Base-by-base conservation (phyloP, 225 moss, liverwort and hornwort genomes). In the Rhytidiadelphus loreus region DNA sequence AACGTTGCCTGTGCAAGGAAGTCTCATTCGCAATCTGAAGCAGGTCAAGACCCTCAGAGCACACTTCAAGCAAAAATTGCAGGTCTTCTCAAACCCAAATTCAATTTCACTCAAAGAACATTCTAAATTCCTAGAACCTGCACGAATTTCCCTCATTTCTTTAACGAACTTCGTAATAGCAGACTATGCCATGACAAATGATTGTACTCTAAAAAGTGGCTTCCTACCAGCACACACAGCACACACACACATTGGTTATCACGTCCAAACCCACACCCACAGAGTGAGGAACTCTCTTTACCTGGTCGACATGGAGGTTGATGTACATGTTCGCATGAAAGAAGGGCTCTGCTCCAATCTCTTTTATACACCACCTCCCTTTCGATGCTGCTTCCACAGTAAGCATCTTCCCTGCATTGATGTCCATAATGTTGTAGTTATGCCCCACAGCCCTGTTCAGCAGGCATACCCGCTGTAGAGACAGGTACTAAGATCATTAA, bases 261-360 rank as follows among this genome's bases (percentile, higher is more conserved):
- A 43, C 83, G 58, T 79, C 85, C 78, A 57, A 55, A 78, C 44
- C 56, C 57, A 43, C 64, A 66, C 87, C 86, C 91, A 85, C 48
- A 43, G 25, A 80, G 53, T 41, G 43, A 62, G 37, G 24, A 57
- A 52, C 13, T 52, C 71, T 71, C 80, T 82, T 79, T 81, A 94
- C 92, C 94, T 95, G 94, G 79, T 86, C 82, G 46, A 96, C 92
- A 79, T 83, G 88, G 63, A 96, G 94, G 88, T 95, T 94, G 66
- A 91, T 87, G 56, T 94, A 96, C 96, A 96, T 95, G 77, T 97
- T 98, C 23, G 96, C 97, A 85, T 96, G 97, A 46, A 96, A 96
- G 71, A 95, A 94, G 37, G 96, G 95, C 71, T 92, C 91, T 60
- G 70, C 85, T 50, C 81, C 86, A 59, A 96, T 94, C 76, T 94